A percentile compares a stretch with the other conserved stretches of the same genome.
Conservation (phyloP, 805 yeast genomes). For the Saturnispora sekii region DNA sequence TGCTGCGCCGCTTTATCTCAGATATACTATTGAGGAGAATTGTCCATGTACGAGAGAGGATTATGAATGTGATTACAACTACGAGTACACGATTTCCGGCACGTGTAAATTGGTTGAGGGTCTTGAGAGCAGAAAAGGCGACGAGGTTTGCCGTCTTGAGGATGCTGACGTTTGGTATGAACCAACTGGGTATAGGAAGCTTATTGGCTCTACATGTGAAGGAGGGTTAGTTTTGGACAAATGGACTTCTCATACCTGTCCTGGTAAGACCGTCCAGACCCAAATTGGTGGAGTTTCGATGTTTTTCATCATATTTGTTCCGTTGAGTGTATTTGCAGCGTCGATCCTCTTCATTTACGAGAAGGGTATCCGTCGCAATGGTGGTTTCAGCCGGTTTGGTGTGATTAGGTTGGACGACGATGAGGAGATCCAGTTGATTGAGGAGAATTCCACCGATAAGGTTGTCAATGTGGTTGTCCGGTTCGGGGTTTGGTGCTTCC, state of each 20-base stretch:
- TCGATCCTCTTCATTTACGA: constrained; percentile 65
- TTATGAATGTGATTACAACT: constrained; percentile 91
- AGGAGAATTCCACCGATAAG: constrained; percentile 50
- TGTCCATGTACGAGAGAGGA: constrained; percentile 84
- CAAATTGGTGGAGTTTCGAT: constrained; percentile 46
- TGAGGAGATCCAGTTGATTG: constrained; percentile 41
- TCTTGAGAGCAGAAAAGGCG: constrained; percentile 52
- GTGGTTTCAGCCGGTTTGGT: constrained; percentile 70
- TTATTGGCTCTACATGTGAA: constrained; percentile 76
- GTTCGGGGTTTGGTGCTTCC: constrained; percentile 37
- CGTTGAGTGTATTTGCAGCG: constrained; percentile 42
- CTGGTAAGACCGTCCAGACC: constrained; percentile 66
- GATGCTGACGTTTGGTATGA: constrained; percentile 62
- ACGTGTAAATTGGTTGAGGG: constrained; percentile 83
- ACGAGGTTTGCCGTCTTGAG: constrained; percentile 46
- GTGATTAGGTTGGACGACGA: constrained; percentile 79
- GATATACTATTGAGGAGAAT: constrained; percentile 46
- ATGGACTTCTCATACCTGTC: constrained; percentile 64
- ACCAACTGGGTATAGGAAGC: constrained; percentile 86
- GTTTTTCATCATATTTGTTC: constrained; percentile 45
- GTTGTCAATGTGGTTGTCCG: constrained; percentile 49
- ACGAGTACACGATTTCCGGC: constrained; percentile 58
- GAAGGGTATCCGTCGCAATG: constrained; percentile 69
- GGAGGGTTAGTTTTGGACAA: constrained; percentile 71
- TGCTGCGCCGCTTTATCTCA: constrained; percentile 48